Conservation (phyloP, 495 filamentous ascomycete species). For the Rostrohypoxylon terebratum region DNA sequence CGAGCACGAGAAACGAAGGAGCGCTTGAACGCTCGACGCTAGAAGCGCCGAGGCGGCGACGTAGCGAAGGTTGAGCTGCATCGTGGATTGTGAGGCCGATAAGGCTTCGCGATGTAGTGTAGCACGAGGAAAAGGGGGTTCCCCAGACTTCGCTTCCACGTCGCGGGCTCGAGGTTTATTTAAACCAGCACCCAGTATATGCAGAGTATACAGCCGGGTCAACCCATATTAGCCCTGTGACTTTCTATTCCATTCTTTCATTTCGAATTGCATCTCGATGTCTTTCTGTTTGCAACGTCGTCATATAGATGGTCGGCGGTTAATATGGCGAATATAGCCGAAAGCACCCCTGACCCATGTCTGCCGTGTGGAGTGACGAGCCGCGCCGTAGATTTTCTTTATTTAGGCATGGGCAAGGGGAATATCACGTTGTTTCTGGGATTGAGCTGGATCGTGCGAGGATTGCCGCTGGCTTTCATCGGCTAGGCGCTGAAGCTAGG, state of each 20-base stretch:
- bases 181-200: slow-evolving; percentile 18
- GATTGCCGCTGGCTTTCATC: slow-evolving; percentile 14
- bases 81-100: slow-evolving; percentile 30
- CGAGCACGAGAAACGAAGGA: slow-evolving; percentile 55
- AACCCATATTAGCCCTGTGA: slow-evolving; percentile 17
- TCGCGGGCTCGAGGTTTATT: slow-evolving; percentile 31
- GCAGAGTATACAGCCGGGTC: slow-evolving; percentile 1
- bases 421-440: slow-evolving; percentile 21
- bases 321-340: slow-evolving; percentile 47
- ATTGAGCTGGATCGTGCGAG: neutral
- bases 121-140: neutral
- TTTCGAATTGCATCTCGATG: slow-evolving; percentile 26
- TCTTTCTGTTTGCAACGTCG: slow-evolving; percentile 2
- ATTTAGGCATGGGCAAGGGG: slow-evolving; percentile 7
- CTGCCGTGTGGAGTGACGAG: slow-evolving; percentile 18
- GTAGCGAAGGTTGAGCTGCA: slow-evolving; percentile 46
- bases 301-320: slow-evolving; percentile 33
- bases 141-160: slow-evolving; percentile 13
- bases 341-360: slow-evolving; percentile 26
- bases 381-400: slow-evolving; percentile 8
- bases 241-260: slow-evolving; percentile 5
- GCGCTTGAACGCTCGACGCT: slow-evolving; percentile 55
- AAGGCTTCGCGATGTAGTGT: slow-evolving; percentile 3
- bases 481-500: neutral
- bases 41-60: slow-evolving; percentile 56